These are phyloP conservation scores for Alternaria brassicicola DNA, from an alignment of 2,329 filamentous ascomycete species.

Conservation along the genomic window DNA sequence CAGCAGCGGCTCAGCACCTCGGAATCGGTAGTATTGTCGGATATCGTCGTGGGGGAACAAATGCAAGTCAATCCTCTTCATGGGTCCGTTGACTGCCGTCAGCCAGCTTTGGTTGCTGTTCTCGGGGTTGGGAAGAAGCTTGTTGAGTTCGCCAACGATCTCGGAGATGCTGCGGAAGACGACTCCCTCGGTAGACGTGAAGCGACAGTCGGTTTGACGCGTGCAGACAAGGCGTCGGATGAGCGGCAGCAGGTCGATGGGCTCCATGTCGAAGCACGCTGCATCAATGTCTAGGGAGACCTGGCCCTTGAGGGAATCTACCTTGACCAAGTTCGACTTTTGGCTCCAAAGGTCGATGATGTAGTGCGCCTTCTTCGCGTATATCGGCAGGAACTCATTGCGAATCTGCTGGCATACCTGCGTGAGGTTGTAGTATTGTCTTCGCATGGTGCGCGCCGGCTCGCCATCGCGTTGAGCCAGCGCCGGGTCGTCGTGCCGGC, in stretches of 20 bases:
- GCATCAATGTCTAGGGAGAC: conserved; percentile 31
- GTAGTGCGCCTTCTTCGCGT: conserved; percentile 15
- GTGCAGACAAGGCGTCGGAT: conserved; percentile 14
- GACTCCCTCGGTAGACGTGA: conserved; percentile 17
- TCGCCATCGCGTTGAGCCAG: conserved; percentile 8
- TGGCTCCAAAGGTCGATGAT: conserved; percentile 18
- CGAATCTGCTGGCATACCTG: conserved; percentile 37
- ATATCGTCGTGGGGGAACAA: conserved; percentile 22
- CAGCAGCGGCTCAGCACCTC: conserved; percentile 21
- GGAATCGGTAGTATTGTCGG: conserved; percentile 21
- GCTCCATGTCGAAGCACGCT: conserved; percentile 24
- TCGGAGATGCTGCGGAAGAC: conserved; percentile 20
- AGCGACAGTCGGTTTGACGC: conserved; percentile 8
- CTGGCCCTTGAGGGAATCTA: conserved; percentile 16
- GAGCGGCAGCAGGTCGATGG: conserved; percentile 19
- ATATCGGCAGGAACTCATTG: conserved; percentile 31
- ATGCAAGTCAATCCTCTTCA: conserved; percentile 20
- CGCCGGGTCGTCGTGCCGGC: conserved; percentile 17
- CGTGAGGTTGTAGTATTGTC: conserved; percentile 22
- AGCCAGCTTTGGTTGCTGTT: conserved; percentile 15
- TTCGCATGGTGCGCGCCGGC: not conserved
- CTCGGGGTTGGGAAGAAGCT: conserved; percentile 12
- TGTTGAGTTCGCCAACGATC: conserved; percentile 18
- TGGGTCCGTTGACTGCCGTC: conserved; percentile 13
- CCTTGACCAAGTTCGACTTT: conserved; percentile 6